Evolutionary conservation across 2,329 filamentous ascomycete species (phyloP).

Genomic region (Stagonosporopsis cucurbitacearum): DNA sequence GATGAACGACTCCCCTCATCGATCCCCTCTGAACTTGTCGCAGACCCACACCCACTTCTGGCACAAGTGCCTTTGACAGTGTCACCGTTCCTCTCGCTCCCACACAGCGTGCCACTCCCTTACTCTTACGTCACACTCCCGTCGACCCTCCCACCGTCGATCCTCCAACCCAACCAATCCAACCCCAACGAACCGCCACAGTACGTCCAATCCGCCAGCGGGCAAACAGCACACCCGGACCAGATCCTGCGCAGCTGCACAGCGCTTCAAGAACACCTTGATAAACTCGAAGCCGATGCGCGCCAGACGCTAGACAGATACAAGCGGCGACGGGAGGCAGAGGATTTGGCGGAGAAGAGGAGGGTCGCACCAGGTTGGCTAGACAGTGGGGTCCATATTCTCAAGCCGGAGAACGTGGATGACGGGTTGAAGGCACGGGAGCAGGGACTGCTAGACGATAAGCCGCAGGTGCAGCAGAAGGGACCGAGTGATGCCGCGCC

Average conservation of each 20-base stretch:
- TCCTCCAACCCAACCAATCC: conserved; percentile 55
- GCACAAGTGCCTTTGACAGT: conserved; percentile 93
- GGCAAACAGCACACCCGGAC: conserved; percentile 79
- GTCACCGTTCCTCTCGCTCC: conserved; percentile 91
- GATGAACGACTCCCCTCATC: neutral
- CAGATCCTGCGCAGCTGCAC: conserved; percentile 84
- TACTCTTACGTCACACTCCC: conserved; percentile 95
- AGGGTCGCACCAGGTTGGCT: conserved; percentile 81
- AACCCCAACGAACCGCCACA: conserved; percentile 68
- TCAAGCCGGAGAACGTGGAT: conserved; percentile 67
- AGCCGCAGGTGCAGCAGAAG: conserved; percentile 20
- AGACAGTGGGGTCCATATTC: conserved; percentile 69
- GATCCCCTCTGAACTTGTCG: conserved; percentile 15
- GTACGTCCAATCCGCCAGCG: conserved; percentile 80
- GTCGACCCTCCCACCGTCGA: conserved; percentile 79
- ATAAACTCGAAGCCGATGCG: conserved; percentile 71
- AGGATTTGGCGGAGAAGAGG: conserved; percentile 80
- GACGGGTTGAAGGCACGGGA: conserved; percentile 60
- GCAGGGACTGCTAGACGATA: conserved; percentile 41
- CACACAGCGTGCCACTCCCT: conserved; percentile 86
- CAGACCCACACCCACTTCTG: conserved; percentile 78
- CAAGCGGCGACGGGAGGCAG: conserved; percentile 68
- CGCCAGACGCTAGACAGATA: conserved; percentile 71
- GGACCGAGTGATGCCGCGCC: neutral
- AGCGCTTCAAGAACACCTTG: conserved; percentile 77